A percentile compares a stretch with the other conserved stretches of the same genome.
phyloP scores from a whole-genome alignment of 352 stramenopile genomes.

The Saprolegnia diclina region DNA sequence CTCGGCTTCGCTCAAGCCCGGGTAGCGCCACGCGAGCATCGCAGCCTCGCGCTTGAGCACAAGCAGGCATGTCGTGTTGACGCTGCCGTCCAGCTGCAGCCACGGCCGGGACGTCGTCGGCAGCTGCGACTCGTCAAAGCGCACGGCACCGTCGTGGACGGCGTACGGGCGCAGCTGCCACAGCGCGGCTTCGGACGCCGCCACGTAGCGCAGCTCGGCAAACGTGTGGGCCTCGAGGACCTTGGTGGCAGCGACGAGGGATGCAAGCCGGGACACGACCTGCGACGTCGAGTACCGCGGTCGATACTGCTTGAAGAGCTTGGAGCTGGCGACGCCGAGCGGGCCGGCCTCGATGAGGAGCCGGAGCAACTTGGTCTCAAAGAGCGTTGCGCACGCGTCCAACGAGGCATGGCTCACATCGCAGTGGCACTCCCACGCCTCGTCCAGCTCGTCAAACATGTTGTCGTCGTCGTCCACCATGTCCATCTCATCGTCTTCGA shows the following conservation, averaged over 20 bases:
- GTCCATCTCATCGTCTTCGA: constrained; percentile 22
- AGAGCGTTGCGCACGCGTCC: background rate
- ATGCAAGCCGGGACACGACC: constrained; percentile 38
- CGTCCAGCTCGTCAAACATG: constrained; percentile 16
- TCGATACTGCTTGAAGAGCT: background rate
- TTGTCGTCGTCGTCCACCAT: constrained; percentile 31
- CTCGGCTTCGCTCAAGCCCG: constrained; percentile 52
- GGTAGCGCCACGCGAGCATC: constrained; percentile 71
- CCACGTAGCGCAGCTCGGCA: constrained; percentile 46
- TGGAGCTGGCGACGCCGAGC: background rate
- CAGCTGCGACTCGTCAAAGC: constrained; percentile 55
- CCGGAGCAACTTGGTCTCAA: background rate
- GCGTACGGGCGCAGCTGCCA: constrained; percentile 62
- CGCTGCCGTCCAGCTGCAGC: constrained; percentile 63
- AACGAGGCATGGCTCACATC: background rate
- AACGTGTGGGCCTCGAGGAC: constrained; percentile 67
- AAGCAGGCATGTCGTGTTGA: constrained; percentile 49
- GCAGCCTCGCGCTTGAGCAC: constrained; percentile 70
- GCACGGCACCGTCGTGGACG: constrained; percentile 36
- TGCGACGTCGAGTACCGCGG: background rate
- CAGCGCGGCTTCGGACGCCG: constrained; percentile 38
- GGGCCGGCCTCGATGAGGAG: background rate
- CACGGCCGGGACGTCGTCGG: constrained; percentile 54
- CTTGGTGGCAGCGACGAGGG: constrained; percentile 34
- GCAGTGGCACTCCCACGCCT: constrained; percentile 1